These are phyloP conservation scores for Bjerkandera adusta DNA, from an alignment of 1,284 basidiomycete species.

Conservation along the genomic window DNA sequence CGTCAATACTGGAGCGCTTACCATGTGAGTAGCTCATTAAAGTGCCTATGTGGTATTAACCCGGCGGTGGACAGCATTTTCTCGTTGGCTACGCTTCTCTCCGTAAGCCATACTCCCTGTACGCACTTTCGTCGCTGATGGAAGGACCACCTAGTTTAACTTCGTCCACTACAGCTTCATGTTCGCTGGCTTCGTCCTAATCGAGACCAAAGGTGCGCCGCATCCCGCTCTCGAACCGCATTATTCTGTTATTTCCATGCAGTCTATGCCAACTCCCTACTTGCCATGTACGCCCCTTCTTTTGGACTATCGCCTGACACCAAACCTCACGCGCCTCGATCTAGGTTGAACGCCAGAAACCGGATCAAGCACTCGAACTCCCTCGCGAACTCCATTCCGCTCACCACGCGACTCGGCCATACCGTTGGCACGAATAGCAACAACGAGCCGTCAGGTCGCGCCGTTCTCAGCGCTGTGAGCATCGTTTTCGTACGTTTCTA, in stretches of 20 bases:
- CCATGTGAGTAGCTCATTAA: not conserved
- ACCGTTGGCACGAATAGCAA: no score
- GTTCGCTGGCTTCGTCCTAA: conserved; percentile 3
- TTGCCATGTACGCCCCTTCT: not conserved
- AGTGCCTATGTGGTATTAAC: not conserved
- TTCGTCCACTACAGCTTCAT: not conserved
- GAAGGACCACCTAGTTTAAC: conserved; percentile 3
- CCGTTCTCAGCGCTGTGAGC: no score
- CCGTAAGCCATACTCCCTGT: not conserved
- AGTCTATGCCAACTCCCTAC: conserved; percentile 1
- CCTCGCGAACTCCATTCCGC: no score
- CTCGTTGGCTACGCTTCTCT: not conserved
- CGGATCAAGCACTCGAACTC: no score
- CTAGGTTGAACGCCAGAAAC: not conserved
- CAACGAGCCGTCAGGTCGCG: no score
- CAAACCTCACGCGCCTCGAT: not conserved
- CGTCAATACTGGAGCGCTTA: conserved; percentile 8
- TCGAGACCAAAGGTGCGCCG: not conserved
- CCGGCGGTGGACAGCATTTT: not conserved
- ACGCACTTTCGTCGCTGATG: no score
- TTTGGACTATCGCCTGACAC: not conserved
- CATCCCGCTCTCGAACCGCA: no score
- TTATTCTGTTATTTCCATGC: not conserved
- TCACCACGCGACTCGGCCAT: no score
- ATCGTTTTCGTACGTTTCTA: no score